Conservation (phyloP, 257 asterid genomes). For the Nicotiana tomentosiformis region DNA sequence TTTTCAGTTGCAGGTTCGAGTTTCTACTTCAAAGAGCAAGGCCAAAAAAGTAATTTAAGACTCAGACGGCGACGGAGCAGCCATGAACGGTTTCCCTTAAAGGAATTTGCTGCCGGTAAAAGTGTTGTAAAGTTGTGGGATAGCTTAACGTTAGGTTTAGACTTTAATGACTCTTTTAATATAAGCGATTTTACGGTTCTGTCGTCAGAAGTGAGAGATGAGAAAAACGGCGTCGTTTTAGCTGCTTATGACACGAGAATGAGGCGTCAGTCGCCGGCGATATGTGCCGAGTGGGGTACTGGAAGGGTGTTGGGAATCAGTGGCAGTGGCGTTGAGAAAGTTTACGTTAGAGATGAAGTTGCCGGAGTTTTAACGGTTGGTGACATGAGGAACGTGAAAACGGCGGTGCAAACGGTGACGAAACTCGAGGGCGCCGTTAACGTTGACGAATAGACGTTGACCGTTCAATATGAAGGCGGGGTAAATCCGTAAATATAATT, state of each 20-base stretch:
- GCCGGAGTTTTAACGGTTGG: constrained; percentile 64
- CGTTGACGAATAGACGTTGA: constrained; percentile 32
- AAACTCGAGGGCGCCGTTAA: constrained; percentile 64
- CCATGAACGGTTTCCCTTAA: constrained; percentile 28
- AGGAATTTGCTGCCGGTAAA: constrained; percentile 48
- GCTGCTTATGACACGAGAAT: constrained; percentile 65
- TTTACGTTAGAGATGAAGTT: constrained; percentile 56
- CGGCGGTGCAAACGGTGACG: constrained; percentile 43
- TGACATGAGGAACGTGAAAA: constrained; percentile 60
- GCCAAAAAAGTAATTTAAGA: constrained; percentile 31
- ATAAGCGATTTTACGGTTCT: constrained; percentile 25
- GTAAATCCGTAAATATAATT: not conserved
- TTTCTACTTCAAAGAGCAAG: constrained; percentile 7
- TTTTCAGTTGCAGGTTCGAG: constrained; percentile 42
- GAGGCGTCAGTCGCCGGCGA: constrained; percentile 41
- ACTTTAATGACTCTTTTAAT: too few relatives aligned
- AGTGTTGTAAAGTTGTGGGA: constrained; percentile 90
- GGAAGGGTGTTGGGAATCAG: constrained; percentile 2
- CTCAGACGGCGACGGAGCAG: constrained; percentile 25
- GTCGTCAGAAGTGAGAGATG: constrained; percentile 35
- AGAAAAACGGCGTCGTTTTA: constrained; percentile 41
- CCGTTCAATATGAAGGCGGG: constrained; percentile 8
- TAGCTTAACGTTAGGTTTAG: too few relatives aligned
- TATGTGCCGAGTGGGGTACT: constrained; percentile 42
- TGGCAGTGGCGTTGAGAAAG: constrained; percentile 32